Percentiles rank a stretch among this genome's conserved stretches.
These are phyloP conservation scores for Plicaturopsis crispa DNA, from an alignment of 768 basidiomycete genomes.

Conservation along the genomic window DNA sequence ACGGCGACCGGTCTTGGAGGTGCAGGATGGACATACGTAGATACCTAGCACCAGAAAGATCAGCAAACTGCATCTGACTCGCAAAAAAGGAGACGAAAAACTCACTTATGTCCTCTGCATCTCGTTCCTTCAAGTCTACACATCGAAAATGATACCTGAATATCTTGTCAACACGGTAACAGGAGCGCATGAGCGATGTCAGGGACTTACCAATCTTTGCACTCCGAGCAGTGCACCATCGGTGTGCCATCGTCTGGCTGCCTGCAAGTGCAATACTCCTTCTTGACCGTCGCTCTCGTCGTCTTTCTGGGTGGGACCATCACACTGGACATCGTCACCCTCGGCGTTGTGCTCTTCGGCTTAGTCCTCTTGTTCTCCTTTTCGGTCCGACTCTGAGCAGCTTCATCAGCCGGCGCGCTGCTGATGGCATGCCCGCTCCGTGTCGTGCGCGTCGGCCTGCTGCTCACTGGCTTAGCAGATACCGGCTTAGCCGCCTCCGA, in stretches of 20 bases:
- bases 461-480: constrained; percentile 6
- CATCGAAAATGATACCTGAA: constrained; percentile 85
- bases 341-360: constrained; percentile 11
- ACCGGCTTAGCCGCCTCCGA: constrained; percentile 14
- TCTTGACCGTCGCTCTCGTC: constrained; percentile 11
- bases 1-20: constrained; percentile 51
- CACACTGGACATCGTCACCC: constrained; percentile 8
- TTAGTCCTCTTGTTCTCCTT: constrained; percentile 21
- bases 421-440: constrained; percentile 13
- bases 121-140: constrained; percentile 49
- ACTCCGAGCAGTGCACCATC: constrained; percentile 71
- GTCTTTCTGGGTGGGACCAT: too few relatives aligned
- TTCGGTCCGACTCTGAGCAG: too few relatives aligned
- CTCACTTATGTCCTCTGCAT: constrained; percentile 78
- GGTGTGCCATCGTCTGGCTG: constrained; percentile 71
- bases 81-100: constrained; percentile 12
- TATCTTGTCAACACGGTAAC: neutral
- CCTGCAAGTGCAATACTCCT: constrained; percentile 54
- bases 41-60: constrained; percentile 34
- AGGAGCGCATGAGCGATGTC: constrained; percentile 5
- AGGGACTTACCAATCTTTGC: constrained; percentile 58
- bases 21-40: constrained; percentile 51
- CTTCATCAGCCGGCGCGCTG: constrained; percentile 15
- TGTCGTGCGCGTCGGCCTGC: constrained; percentile 14
- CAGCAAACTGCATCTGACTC: constrained; percentile 6